Evolutionary conservation across 1,284 basidiomycete species (phyloP), one percentile per base, ranked within the genome.

Genomic region (Ustilago tritici): DNA sequence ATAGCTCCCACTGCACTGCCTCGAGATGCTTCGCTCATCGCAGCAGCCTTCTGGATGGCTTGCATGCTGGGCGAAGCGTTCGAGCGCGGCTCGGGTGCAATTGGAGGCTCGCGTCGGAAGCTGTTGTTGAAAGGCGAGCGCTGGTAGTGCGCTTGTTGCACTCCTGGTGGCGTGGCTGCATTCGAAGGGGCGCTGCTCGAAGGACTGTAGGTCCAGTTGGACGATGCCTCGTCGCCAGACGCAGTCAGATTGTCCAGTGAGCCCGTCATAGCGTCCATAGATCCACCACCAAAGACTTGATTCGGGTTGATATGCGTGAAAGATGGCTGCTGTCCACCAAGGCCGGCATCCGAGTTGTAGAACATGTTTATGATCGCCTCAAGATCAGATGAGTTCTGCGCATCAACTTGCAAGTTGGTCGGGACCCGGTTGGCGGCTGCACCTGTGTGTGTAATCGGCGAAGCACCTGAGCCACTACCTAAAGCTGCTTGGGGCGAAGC

Each of bases 251-350:
- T 73, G 41, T 59, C 65, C 14, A 74, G 31, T n/a, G 65, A 65
- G 31, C 67, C 65, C 5, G 59, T 53, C 65, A 68, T 61, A n/a
- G 49, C 54, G 11, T 76, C 78, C 53, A 64, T 53, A 2, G 59
- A 54, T 3, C 56, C 61, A 9, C 70, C 74, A 10, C 59, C 76
- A 61, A 83, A 83, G 15, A 83, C 78, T 53, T 82, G 80, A 50
- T 82, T 83, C 32, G 82, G 82, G 49, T 83, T 80, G 70, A 83
- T 76, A 53, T 83, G 82, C n/a, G 82, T 83, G 56, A 83, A 67
- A 15, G 70, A 70, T 0, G 71, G 68, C 53, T 67, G 69, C 43
- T 59, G 72, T n/a, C 74, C 74, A 19, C 69, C 74, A 10, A 79
- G 60, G 10, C 67, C 65, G 3, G 77, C 80, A 31, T 78, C 80